Percentiles rank a stretch among this genome's conserved stretches.
These are phyloP conservation scores for Apiotrichum sp. DNA, from an alignment of 1,284 basidiomycete genomes.

Conservation along the genomic window DNA sequence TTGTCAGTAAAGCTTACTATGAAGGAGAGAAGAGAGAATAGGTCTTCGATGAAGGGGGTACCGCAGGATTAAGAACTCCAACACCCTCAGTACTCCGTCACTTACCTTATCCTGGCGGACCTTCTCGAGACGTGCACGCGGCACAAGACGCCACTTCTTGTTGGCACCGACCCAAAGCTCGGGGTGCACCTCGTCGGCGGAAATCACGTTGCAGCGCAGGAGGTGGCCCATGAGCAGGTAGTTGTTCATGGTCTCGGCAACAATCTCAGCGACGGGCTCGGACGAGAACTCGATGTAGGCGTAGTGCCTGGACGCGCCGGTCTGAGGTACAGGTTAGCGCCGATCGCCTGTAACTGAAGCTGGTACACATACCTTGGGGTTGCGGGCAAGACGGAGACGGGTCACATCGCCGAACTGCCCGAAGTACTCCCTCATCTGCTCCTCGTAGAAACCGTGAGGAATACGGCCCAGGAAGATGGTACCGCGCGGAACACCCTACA, in stretches of 20 bases:
- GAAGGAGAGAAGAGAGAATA: too few relatives aligned
- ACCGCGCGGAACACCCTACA: conserved; percentile 57
- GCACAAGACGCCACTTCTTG: conserved; percentile 76
- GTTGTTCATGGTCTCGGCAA: conserved; percentile 98
- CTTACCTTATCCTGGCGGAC: conserved; percentile 73
- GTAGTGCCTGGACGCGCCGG: conserved; percentile 93
- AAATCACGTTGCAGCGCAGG: conserved; percentile 74
- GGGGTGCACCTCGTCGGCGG: conserved; percentile 82
- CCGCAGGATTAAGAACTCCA: too few relatives aligned
- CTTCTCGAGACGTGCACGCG: conserved; percentile 65
- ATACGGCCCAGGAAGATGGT: conserved; percentile 85
- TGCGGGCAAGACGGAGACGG: conserved; percentile 81
- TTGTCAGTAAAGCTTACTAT: too few relatives aligned
- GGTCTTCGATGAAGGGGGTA: too few relatives aligned
- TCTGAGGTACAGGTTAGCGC: conserved; percentile 51
- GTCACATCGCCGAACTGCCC: conserved; percentile 89
- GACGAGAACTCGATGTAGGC: conserved; percentile 94
- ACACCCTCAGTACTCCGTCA: background rate
- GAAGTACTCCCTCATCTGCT: conserved; percentile 87
- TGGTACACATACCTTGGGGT: conserved; percentile 65
- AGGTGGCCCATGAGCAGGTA: conserved; percentile 93
- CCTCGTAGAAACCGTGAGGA: conserved; percentile 96
- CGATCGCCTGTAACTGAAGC: too few relatives aligned
- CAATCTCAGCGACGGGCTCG: conserved; percentile 82
- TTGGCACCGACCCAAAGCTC: conserved; percentile 97